Conservation (phyloP, 768 basidiomycete genomes). For the Boletus coccyginus region DNA sequence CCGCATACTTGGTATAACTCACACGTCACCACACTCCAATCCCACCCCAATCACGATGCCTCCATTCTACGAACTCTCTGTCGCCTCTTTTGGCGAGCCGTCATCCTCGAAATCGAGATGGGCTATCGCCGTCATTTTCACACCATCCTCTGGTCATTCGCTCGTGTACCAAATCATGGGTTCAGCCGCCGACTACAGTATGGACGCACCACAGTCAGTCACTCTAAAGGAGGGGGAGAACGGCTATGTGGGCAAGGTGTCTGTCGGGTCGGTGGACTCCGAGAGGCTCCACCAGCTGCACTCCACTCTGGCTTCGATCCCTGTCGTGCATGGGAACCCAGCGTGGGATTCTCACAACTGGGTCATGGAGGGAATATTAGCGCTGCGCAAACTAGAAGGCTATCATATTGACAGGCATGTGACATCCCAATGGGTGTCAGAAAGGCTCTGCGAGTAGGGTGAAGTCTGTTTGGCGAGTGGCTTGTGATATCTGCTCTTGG, state of each 20-base stretch:
- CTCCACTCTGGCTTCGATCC: constrained; percentile 25
- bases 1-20: background rate
- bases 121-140: constrained; percentile 28
- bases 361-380: constrained; percentile 32
- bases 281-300: constrained; percentile 29
- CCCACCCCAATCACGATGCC: constrained; percentile 21
- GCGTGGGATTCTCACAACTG: constrained; percentile 29
- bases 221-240: constrained; percentile 30
- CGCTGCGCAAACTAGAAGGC: constrained; percentile 28
- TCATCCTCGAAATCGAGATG: constrained; percentile 23
- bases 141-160: constrained; percentile 27
- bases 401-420: constrained; percentile 31
- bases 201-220: constrained; percentile 34
- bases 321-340: constrained; percentile 25
- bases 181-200: constrained; percentile 24
- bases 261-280: constrained; percentile 28
- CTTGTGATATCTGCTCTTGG: constrained; percentile 8
- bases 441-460: constrained; percentile 25
- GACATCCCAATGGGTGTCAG: constrained; percentile 28
- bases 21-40: background rate
- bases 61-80: constrained; percentile 33
- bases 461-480: background rate
- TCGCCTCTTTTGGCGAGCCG: constrained; percentile 26
- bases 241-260: constrained; percentile 21
- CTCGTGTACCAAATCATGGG: constrained; percentile 32